phyloP scores from a whole-genome alignment of 2,329 filamentous ascomycete genomes.

The Aureobasidium namibiae region DNA sequence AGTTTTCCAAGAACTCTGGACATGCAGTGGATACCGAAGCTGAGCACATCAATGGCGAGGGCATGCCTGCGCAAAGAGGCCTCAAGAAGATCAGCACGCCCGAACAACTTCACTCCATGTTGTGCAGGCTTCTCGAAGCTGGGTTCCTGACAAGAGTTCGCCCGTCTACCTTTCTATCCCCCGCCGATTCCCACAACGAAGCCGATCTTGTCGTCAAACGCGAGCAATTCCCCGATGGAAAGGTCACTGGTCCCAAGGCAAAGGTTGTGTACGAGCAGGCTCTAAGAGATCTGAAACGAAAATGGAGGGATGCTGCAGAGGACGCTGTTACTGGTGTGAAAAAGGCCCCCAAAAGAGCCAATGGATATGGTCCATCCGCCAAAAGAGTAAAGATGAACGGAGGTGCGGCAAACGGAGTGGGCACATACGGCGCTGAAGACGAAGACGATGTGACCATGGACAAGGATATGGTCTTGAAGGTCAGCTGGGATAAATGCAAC shows the following conservation, averaged over 20 bases:
- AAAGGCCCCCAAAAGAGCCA: conserved; percentile 17
- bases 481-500: conserved; percentile 79
- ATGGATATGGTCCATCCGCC: conserved; percentile 15
- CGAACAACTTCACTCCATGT: conserved; percentile 34
- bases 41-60: conserved; percentile 21
- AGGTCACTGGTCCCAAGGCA: conserved; percentile 55
- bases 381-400: conserved; percentile 29
- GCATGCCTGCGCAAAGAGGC: conserved; percentile 13
- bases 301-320: conserved; percentile 35
- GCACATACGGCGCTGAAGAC: conserved; percentile 15
- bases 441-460: conserved; percentile 26
- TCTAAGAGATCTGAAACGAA: conserved; percentile 50
- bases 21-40: conserved; percentile 20
- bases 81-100: conserved; percentile 27
- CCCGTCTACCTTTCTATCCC: conserved; percentile 40
- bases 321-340: conserved; percentile 22
- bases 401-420: conserved; percentile 23
- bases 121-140: conserved; percentile 48
- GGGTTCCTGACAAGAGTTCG: conserved; percentile 61
- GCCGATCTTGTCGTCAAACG: conserved; percentile 56
- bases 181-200: conserved; percentile 48
- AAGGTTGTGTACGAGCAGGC: conserved; percentile 54
- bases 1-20: conserved; percentile 28
- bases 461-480: conserved; percentile 60
- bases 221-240: conserved; percentile 43